Evolutionary conservation across 78 protist species (phyloP).

Genomic region (Dictyostelium intermedium): DNA sequence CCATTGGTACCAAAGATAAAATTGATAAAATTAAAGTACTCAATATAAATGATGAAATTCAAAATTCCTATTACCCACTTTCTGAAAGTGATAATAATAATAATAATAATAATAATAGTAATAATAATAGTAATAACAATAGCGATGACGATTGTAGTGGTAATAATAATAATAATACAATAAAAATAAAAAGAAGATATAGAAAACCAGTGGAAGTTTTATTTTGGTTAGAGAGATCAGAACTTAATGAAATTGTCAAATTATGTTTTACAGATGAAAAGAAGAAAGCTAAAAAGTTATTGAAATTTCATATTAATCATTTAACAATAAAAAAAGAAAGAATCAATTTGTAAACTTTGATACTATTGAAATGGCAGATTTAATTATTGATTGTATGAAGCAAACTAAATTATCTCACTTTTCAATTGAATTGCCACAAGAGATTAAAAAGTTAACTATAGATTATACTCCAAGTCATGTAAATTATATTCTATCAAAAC

Average conservation of each 20-base stretch:
- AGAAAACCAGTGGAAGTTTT: neutral
- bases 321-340: neutral
- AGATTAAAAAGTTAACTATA: neutral
- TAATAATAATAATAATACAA: neutral
- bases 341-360: neutral
- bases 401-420: neutral
- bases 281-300: neutral
- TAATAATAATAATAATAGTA: too few species aligned
- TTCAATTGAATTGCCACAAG: neutral
- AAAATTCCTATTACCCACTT: neutral
- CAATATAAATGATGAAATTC: neutral
- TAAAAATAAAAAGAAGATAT: neutral
- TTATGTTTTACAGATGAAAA: neutral
- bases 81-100: neutral
- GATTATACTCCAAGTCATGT: neutral
- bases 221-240: neutral
- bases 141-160: too few species aligned
- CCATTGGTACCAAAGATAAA: neutral
- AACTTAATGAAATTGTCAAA: neutral
- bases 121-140: too few species aligned
- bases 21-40: neutral
- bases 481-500: neutral
- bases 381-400: neutral
- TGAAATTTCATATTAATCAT: neutral
- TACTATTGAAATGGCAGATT: neutral